Evolutionary conservation across 371 early-diverging fungal species (phyloP).

Genomic region (Dichotomocladium elegans): DNA sequence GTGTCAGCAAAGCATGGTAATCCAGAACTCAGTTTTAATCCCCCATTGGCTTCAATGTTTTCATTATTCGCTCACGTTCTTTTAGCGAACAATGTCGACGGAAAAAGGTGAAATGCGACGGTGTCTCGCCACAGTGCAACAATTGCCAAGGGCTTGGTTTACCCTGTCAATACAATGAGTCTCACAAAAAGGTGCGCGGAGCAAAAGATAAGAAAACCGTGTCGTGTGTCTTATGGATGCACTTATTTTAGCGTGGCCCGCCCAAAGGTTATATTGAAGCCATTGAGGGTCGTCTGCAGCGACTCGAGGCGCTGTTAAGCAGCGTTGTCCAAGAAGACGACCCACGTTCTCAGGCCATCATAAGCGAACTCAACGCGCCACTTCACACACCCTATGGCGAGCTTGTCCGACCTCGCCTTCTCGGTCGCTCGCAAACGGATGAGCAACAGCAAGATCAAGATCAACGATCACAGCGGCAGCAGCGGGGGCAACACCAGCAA

Average conservation of each 20-base stretch:
- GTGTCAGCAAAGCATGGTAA: constrained; percentile 47
- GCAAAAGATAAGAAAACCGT: not conserved
- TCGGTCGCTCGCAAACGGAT: constrained; percentile 9
- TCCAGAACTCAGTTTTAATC: not conserved
- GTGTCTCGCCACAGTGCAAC: constrained; percentile 41
- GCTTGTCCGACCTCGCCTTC: constrained; percentile 29
- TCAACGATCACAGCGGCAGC: constrained; percentile 2
- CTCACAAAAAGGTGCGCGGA: constrained; percentile 34
- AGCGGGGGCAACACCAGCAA: constrained; percentile 5
- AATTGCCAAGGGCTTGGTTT: constrained; percentile 28
- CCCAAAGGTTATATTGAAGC: constrained; percentile 75
- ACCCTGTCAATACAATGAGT: constrained; percentile 36
- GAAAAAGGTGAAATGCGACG: constrained; percentile 67
- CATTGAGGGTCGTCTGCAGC: constrained; percentile 64
- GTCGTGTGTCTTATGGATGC: constrained; percentile 2
- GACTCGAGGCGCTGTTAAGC: constrained; percentile 59
- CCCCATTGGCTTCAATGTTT: no score
- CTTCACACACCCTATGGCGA: constrained; percentile 44
- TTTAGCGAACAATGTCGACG: constrained; percentile 53
- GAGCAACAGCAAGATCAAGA: constrained; percentile 2
- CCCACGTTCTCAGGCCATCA: constrained; percentile 53
- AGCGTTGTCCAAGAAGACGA: constrained; percentile 56
- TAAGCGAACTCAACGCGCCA: constrained; percentile 54
- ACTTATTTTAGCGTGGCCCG: constrained; percentile 51
- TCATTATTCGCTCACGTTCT: no score